Evolutionary conservation across 805 yeast genomes (phyloP).

Genomic region (Wickerhamomyces pijperi): DNA sequence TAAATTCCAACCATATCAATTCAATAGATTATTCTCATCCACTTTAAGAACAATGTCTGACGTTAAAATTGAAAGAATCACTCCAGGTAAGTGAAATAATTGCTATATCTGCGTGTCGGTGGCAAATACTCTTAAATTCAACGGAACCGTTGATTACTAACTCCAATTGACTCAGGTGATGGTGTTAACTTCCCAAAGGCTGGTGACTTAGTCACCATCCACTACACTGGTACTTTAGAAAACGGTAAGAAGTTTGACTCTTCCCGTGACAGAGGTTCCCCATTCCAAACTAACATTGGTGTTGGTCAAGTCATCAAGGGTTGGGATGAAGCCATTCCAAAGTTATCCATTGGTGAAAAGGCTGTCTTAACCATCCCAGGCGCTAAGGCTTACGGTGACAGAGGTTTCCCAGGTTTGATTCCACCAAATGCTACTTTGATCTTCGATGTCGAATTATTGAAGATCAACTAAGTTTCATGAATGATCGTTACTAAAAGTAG

Average conservation of each 20-base stretch:
- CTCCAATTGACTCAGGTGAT: constrained; percentile 37
- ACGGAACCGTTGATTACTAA: neutral
- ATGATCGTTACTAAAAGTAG: neutral
- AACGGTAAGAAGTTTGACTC: constrained; percentile 95
- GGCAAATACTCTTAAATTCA: neutral
- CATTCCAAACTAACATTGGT: constrained; percentile 90
- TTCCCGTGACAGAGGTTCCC: constrained; percentile 88
- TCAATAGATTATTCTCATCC: constrained; percentile 11
- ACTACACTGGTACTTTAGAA: constrained; percentile 91
- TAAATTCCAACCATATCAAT: neutral
- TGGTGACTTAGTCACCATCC: constrained; percentile 88
- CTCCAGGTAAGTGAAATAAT: constrained; percentile 11
- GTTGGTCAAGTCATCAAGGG: constrained; percentile 95
- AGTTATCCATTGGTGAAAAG: constrained; percentile 85
- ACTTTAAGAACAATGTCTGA: constrained; percentile 17
- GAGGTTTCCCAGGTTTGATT: constrained; percentile 94
- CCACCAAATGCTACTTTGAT: constrained; percentile 94
- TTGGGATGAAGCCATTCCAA: constrained; percentile 93
- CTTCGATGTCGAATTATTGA: constrained; percentile 67
- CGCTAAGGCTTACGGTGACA: constrained; percentile 82
- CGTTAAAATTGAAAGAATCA: constrained; percentile 19
- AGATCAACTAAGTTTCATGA: constrained; percentile 26
- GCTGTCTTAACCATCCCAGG: constrained; percentile 91
- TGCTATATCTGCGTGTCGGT: neutral
- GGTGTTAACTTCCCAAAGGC: constrained; percentile 75